Evolutionary conservation across 2,329 filamentous ascomycete genomes (phyloP), one percentile per base, ranked within the genome.

Genomic region (Thielaviopsis musarum): DNA sequence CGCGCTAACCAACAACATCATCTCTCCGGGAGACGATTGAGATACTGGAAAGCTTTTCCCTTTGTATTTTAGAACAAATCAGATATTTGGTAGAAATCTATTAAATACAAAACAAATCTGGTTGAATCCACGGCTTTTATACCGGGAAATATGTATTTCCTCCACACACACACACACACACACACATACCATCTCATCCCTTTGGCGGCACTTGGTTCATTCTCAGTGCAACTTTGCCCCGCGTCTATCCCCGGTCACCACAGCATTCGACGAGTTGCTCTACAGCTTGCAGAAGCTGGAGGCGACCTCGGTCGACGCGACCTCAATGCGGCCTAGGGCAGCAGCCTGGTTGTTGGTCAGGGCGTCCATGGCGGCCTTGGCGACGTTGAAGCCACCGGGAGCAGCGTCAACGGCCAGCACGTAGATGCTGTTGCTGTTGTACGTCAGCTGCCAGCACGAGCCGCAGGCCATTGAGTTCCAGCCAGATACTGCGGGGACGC

Each of bases 401-500:
- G 76, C 70, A 64, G 74, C 73, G 69, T 84, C 81, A 60, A 84
- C 71, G 61, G 76, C 80, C 9, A 81, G 70, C 51, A 84, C 69
- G 68, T 77, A 74, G 71, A 83, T 73, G 59, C 69, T 75, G 61
- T 68, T 71, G 63, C 75, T 75, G 49, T 74, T 70, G 69, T 76
- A 83, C 15, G 70, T 73, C 59, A 82, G 71, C 61, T 71, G 65
- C 74, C 77, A 84, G 74, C 82, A 84, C 30, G 73, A 75, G 56
- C 81, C 81, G 70, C 82, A 84, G 69, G 73, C 67, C 56, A 71
- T 64, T 2, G 76, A 79, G 73, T 81, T 80, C 78, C 78, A 83
- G 59, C 75, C 75, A 21, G 67, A 67, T n/a, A 84, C 70, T 58
- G 71, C 74, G 7, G 74, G 70, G 21, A 73, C 71, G 34, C 78